Base-by-base conservation (phyloP, 2,329 filamentous ascomycete species). In the Talaromyces sp. region DNA sequence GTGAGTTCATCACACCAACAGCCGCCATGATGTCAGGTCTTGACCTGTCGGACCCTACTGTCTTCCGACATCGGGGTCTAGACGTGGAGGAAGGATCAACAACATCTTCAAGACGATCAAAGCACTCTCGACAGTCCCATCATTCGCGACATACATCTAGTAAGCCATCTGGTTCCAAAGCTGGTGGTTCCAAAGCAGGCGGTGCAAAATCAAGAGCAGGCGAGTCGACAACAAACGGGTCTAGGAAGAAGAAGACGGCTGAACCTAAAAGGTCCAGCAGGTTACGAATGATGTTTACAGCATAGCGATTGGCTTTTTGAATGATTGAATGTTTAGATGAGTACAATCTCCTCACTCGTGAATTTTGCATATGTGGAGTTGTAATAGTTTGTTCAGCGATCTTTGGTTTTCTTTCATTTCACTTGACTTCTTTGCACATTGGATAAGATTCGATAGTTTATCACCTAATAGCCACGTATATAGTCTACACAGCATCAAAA, bases 1-100 rank as follows among this genome's bases (percentile, higher is more conserved):
- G 86, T 64, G 87, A 89, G 71, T 88, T 88, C 73, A 85, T 89
- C 73, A 89, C 87, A 3, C 86, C 85, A 0, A 80, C 79, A 3
- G 87, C 87, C 2, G 80, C 80, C 1, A 75, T 75, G 16, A 79
- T 83, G 74, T 82, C 80, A 13, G 78, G 81, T 9, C 76, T 82
- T 45, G 73, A 76, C 49, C 68, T 78, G 24, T 75, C 71, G 24
- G 78, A 70, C 74, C 74, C 19, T 68, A 71, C 24, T 72, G 70
- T 61, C 59, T 69, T 45, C 19, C 62, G 62, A 9, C 49, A 19
- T 6, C 39, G 54, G 3, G 60, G 50, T 10, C 68, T 74, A n/a
- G 73, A 77, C 14, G 74, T 76, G 35, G 70, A 69, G 24, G 69
- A 63, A 50, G 52, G 19, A 22, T 78, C 76, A 3, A 69, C 71